Conservation (phyloP, 352 stramenopile genomes). For the Pythium grandisporangium region DNA sequence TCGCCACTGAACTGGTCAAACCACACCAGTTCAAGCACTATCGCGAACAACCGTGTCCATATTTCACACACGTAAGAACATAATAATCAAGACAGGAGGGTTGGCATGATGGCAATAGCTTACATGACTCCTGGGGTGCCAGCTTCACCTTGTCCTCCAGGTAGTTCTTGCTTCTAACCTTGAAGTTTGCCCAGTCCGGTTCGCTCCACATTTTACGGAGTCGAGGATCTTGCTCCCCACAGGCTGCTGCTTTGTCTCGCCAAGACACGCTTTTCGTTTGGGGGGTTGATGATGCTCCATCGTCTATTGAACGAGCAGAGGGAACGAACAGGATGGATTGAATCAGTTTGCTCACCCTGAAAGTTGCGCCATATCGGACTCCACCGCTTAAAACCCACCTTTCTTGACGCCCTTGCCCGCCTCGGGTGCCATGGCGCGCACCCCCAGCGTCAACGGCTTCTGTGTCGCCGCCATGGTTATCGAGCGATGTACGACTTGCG, state of each 20-base stretch:
- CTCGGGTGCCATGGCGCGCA: conserved; percentile 10
- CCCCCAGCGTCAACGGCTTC: conserved; percentile 11
- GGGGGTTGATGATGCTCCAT: conserved; percentile 16
- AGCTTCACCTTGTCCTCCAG: conserved; percentile 55
- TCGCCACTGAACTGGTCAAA: conserved; percentile 74
- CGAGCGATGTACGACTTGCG: too few relatives aligned
- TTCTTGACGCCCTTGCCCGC: conserved; percentile 13
- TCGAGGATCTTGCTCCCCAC: conserved; percentile 24
- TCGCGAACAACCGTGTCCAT: too few relatives aligned
- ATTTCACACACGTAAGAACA: neutral
- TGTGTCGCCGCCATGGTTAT: conserved; percentile 5
- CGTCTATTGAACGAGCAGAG: neutral
- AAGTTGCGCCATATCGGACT: too few relatives aligned
- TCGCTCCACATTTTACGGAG: conserved; percentile 72
- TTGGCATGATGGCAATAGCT: conserved; percentile 5
- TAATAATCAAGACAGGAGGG: neutral
- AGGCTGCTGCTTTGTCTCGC: conserved; percentile 29
- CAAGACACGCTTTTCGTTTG: conserved; percentile 32
- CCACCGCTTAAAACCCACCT: conserved; percentile 1
- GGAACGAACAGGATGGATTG: neutral
- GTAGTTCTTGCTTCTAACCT: conserved; percentile 69
- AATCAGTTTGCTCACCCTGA: neutral
- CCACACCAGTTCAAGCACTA: conserved; percentile 80
- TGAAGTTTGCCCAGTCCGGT: conserved; percentile 45
- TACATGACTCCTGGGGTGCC: conserved; percentile 50